phyloP scores from a whole-genome alignment of 176 grass and related monocot species.

The Cenchrus fungigraminus region DNA sequence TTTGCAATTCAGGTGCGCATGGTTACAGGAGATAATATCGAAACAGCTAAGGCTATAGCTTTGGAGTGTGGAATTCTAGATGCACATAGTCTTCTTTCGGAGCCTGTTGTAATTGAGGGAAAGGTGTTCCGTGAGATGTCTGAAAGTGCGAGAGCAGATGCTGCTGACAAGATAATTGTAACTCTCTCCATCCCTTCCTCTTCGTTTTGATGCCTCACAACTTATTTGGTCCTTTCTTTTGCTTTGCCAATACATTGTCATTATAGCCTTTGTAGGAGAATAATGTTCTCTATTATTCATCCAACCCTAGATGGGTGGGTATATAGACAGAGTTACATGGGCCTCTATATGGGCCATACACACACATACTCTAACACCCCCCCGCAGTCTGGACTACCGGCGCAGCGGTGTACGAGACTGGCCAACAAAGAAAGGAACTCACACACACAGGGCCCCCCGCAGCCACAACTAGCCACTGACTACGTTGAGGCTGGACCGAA shows the following conservation, averaged over 20 bases:
- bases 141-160: conserved; percentile 60
- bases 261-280: background rate
- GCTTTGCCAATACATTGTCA: conserved; percentile 13
- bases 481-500: no score
- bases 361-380: no score
- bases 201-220: background rate
- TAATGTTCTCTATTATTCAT: no score
- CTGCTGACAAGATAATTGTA: conserved; percentile 84
- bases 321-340: no score
- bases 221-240: conserved; percentile 1
- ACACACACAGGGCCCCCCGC: no score
- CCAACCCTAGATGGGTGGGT: no score
- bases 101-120: conserved; percentile 78
- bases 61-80: conserved; percentile 95
- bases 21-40: conserved; percentile 96
- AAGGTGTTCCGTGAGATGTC: conserved; percentile 79
- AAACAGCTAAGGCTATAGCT: conserved; percentile 97
- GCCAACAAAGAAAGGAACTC: no score
- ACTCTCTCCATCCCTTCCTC: conserved; percentile 19
- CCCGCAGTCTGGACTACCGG: no score
- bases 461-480: no score
- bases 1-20: conserved; percentile 77
- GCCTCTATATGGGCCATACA: no score
- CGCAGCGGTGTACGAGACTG: no score
- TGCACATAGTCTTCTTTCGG: conserved; percentile 39